Conservation (phyloP, 2,329 filamentous ascomycete genomes). For the Emmonsia crescens region DNA sequence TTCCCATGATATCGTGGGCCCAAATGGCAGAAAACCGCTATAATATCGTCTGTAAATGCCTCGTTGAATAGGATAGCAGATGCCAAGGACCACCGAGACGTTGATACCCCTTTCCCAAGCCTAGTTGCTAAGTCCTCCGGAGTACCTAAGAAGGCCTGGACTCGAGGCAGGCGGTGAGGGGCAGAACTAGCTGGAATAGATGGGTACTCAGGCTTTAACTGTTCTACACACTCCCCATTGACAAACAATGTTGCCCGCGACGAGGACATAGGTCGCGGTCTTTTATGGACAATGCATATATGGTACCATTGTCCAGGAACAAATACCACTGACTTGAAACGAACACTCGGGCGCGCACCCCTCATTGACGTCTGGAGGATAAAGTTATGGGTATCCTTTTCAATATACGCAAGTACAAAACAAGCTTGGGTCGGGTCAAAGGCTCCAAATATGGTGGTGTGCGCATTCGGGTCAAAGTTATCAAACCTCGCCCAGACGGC, state of each 20-base stretch:
- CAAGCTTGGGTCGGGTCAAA: constrained; percentile 88
- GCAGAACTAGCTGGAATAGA: constrained; percentile 56
- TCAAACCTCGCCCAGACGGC: constrained; percentile 83
- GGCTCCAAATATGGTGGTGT: constrained; percentile 92
- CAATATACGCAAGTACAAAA: constrained; percentile 86
- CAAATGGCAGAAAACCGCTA: constrained; percentile 82
- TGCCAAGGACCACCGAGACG: constrained; percentile 78
- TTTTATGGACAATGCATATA: constrained; percentile 74
- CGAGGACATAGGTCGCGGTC: constrained; percentile 60
- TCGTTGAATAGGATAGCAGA: constrained; percentile 85
- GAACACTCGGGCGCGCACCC: constrained; percentile 74
- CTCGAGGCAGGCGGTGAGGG: constrained; percentile 43
- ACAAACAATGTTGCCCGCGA: constrained; percentile 83
- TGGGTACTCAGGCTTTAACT: constrained; percentile 82
- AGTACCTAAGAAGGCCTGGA: constrained; percentile 89
- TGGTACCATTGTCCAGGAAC: constrained; percentile 80
- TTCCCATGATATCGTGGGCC: constrained; percentile 90
- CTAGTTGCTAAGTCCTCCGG: constrained; percentile 74
- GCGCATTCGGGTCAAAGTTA: constrained; percentile 67
- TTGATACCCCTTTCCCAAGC: constrained; percentile 60
- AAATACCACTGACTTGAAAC: constrained; percentile 79
- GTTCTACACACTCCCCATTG: constrained; percentile 87
- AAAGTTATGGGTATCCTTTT: constrained; percentile 85
- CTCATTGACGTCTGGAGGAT: constrained; percentile 93
- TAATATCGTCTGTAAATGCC: constrained; percentile 75